Conservation (phyloP, 495 filamentous ascomycete genomes). For the Neurospora tetrasperma region DNA sequence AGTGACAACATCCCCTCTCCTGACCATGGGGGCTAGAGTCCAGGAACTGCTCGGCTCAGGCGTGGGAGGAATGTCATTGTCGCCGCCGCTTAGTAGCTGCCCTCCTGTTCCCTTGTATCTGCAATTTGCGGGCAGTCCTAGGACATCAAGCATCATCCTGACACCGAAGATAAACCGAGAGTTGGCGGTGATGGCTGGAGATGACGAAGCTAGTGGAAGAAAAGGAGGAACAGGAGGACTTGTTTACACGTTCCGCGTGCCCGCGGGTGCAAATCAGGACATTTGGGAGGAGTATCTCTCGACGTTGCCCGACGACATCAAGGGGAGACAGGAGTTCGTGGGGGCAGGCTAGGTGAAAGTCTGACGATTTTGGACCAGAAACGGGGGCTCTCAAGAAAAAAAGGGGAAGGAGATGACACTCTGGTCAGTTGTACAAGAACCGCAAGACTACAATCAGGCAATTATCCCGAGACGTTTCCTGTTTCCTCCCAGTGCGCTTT, state of each 20-base stretch:
- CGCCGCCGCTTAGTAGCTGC: not conserved
- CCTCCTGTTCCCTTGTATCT: constrained; percentile 33
- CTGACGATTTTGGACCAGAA: not conserved
- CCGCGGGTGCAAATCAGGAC: not conserved
- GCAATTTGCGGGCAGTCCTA: constrained; percentile 34
- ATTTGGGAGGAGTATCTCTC: not conserved
- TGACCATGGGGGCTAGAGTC: constrained; percentile 22
- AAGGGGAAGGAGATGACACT: not conserved
- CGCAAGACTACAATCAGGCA: not conserved
- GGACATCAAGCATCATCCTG: constrained; percentile 37
- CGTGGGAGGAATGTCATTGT: not conserved
- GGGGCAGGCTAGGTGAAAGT: not conserved
- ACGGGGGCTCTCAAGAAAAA: not conserved
- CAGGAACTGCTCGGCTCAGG: constrained; percentile 3
- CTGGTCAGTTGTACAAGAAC: not conserved
- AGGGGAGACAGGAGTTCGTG: not conserved
- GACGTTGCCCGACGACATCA: not conserved
- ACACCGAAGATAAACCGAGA: constrained; percentile 15
- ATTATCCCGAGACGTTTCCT: not conserved
- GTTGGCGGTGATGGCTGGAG: not conserved
- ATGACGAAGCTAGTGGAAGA: not conserved
- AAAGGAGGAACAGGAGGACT: not conserved
- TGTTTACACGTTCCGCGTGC: not conserved
- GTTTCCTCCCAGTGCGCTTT: not conserved
- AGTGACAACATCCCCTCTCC: not conserved